Evolutionary conservation across 2,329 filamentous ascomycete genomes (phyloP).

Genomic region (Fusarium sterilihyphosum): DNA sequence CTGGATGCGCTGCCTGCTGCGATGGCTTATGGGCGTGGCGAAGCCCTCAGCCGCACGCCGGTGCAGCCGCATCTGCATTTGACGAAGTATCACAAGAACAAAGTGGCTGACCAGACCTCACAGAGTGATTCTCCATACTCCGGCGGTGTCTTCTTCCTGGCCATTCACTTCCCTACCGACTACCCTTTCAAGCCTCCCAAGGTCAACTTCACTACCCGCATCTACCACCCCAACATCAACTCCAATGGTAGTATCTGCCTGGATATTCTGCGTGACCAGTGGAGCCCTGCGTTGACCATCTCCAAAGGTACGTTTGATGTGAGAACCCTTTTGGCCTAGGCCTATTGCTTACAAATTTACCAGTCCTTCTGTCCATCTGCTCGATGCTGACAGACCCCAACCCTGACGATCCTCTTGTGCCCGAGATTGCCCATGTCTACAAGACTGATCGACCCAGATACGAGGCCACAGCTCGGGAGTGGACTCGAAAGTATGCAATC

Average conservation of each 20-base stretch:
- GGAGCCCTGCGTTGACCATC: constrained; percentile 98
- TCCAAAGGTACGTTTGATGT: constrained; percentile 81
- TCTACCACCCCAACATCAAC: constrained; percentile 99
- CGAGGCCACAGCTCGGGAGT: constrained; percentile 95
- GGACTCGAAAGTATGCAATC: constrained; percentile 99
- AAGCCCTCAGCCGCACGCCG: constrained; percentile 29
- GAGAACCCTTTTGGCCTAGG: constrained; percentile 3
- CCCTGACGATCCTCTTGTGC: constrained; percentile 97
- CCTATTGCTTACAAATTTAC: background rate
- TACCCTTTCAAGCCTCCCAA: constrained; percentile 99
- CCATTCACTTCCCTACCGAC: constrained; percentile 99
- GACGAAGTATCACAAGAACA: constrained; percentile 1
- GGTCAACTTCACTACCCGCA: constrained; percentile 99
- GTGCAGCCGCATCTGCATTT: constrained; percentile 22
- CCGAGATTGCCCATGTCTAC: constrained; percentile 99
- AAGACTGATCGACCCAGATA: constrained; percentile 97
- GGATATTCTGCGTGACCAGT: constrained; percentile 98
- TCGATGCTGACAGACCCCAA: constrained; percentile 99
- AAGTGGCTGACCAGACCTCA: constrained; percentile 44
- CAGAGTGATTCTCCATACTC: constrained; percentile 97
- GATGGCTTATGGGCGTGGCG: constrained; percentile 20
- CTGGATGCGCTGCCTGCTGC: constrained; percentile 5
- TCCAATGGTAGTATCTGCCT: constrained; percentile 99
- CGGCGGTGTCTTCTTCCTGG: constrained; percentile 98
- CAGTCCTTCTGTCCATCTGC: constrained; percentile 97